Conservation (phyloP, 768 basidiomycete genomes). For the Mycena sanguinolenta region DNA sequence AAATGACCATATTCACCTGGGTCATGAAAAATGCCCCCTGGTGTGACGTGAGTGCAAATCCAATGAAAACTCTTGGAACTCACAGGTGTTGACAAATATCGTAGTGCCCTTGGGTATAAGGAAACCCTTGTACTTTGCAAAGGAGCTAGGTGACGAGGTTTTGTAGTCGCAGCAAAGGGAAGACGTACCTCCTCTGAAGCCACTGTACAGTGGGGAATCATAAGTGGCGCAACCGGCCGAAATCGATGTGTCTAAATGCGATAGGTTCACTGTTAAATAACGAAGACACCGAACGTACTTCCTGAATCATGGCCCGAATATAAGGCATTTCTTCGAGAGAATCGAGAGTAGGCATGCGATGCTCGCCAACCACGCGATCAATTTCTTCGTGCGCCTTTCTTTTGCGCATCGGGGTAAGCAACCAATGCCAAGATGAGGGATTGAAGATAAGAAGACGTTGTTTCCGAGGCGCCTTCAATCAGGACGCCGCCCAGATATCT, state of each 20-base stretch:
- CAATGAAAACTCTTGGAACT: background rate
- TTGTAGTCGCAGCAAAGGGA: background rate
- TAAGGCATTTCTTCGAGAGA: constrained; percentile 43
- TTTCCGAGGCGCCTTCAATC: constrained; percentile 49
- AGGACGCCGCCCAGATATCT: constrained; percentile 50
- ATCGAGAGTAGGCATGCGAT: constrained; percentile 38
- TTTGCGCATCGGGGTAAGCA: constrained; percentile 44
- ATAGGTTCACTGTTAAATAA: background rate
- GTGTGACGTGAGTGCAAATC: too few relatives aligned
- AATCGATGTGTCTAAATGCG: constrained; percentile 23
- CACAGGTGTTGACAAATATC: constrained; percentile 29
- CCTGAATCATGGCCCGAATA: constrained; percentile 39
- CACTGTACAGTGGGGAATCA: constrained; percentile 13
- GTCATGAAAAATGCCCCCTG: constrained; percentile 31
- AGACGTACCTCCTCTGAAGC: constrained; percentile 4
- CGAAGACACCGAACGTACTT: constrained; percentile 28
- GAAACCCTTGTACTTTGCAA: constrained; percentile 19
- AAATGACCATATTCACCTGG: background rate
- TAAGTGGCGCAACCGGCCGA: constrained; percentile 8
- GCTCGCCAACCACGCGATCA: constrained; percentile 43
- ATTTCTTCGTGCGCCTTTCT: constrained; percentile 45
- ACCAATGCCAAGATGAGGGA: constrained; percentile 42
- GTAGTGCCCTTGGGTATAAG: constrained; percentile 22
- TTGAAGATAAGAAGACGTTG: constrained; percentile 43
- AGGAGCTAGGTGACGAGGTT: background rate